Base-by-base conservation (phyloP, 176 grass and related monocot species). In the Eragrostis curvula region DNA sequence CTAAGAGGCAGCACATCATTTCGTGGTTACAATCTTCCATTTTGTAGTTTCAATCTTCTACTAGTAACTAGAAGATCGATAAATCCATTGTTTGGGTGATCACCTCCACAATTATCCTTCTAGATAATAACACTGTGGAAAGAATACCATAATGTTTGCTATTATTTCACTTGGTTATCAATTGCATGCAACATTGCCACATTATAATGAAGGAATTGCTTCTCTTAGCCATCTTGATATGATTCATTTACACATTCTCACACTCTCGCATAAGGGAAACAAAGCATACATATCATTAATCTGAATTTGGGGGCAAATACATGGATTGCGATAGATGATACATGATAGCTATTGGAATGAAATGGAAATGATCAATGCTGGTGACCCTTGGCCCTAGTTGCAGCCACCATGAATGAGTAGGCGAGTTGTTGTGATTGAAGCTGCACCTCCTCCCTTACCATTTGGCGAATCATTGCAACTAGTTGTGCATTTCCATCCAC, bases 401-500 rank as follows among this genome's bases (percentile, higher is more conserved):
- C 13, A 0, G 39, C 40, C 1, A 6, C 66, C 66, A 59, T 71
- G 17, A 71, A 16, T 6, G 79, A 71, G 79, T 14, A 59, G 23
- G 67, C 52, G 9, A 81, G 32, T 0, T 79, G 66, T 10, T 50
- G 39, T 23, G 18, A 47, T 23, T 81, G 79, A 15, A 68, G 51
- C 1, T 71, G 66, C 67, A 81, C 66, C 40, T 81, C 79, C 40
- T 81, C 79, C 16, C 66, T 59, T 7, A 81, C 66, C 66, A 71
- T 81, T 68, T 47, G 79, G 36, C 67, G 79, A 67, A 81, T 42
- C 66, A 47, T 18, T 7, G 16, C 24, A 10, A 60, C 29, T 0
- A 81, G 5, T 41, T 69, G 66, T 42, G 23, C 17, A 10, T 32
- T 45, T 2, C 7, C 50, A 7, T 21, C 55, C 58, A 61, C 27